Percentiles rank a stretch among this genome's conserved stretches.
phyloP scores from a whole-genome alignment of 306 rosid species.

The Dalbergia cultrata region DNA sequence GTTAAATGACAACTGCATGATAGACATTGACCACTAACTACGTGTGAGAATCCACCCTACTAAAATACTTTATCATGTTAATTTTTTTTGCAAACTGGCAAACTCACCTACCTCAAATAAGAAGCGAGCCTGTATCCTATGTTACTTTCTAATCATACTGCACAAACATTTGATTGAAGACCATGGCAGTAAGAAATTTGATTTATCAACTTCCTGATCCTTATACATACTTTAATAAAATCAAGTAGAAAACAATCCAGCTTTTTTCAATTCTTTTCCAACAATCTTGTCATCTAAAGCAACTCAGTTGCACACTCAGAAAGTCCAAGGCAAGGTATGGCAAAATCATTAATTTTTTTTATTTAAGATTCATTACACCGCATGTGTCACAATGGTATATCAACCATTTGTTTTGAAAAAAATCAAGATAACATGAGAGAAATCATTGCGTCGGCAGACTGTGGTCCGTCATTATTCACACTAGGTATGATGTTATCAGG shows the following conservation, averaged over 20 bases:
- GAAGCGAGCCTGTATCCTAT: background rate
- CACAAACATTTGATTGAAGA: background rate
- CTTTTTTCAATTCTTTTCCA: background rate
- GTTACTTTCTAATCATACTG: background rate
- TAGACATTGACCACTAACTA: too few relatives aligned
- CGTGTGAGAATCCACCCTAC: too few relatives aligned
- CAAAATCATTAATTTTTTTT: slow-evolving; percentile 24
- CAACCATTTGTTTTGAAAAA: slow-evolving; percentile 12
- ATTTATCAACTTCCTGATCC: slow-evolving; percentile 22
- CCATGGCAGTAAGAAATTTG: background rate
- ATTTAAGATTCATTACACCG: slow-evolving; percentile 12
- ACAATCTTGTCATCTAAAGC: background rate
- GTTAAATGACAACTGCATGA: too few relatives aligned
- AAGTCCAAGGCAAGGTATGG: slow-evolving; percentile 14
- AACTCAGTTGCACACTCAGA: background rate
- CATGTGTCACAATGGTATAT: background rate
- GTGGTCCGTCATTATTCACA: slow-evolving; percentile 84
- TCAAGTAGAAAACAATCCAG: background rate
- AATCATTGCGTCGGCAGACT: slow-evolving; percentile 81
- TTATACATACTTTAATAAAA: background rate
- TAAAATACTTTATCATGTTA: background rate
- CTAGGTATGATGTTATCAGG: slow-evolving; percentile 86
- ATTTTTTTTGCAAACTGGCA: slow-evolving; percentile 10
- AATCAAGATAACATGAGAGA: slow-evolving; percentile 73
- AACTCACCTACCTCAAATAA: slow-evolving; percentile 1